Conservation (phyloP, 306 rosid genomes). For the Trichosanthes truncata region DNA sequence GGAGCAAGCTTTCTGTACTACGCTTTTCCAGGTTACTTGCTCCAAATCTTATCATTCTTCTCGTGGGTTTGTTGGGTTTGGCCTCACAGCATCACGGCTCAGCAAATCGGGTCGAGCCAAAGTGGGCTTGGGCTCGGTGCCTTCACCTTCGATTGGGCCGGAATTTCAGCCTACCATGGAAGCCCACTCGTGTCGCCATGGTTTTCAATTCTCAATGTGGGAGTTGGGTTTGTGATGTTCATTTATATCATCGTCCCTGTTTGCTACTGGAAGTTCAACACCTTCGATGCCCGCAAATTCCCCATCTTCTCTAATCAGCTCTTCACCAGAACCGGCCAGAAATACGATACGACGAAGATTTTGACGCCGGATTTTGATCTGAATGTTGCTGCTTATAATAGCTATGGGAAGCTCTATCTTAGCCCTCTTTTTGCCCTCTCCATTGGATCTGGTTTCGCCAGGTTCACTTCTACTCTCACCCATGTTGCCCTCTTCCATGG, state of each 20-base stretch:
- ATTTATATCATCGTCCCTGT: constrained; percentile 77
- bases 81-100: constrained; percentile 89
- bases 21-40: constrained; percentile 82
- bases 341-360: constrained; percentile 81
- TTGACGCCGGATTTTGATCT: constrained; percentile 63
- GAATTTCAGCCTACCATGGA: constrained; percentile 94
- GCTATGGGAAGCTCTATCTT: constrained; percentile 84
- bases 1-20: constrained; percentile 67
- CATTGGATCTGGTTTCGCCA: constrained; percentile 88
- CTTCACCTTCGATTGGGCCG: constrained; percentile 96
- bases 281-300: constrained; percentile 85
- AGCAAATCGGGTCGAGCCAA: constrained; percentile 84
- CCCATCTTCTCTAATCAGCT: constrained; percentile 89
- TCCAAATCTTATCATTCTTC: constrained; percentile 74
- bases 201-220: constrained; percentile 83
- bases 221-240: constrained; percentile 83
- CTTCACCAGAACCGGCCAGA: constrained; percentile 49
- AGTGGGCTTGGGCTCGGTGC: constrained; percentile 90
- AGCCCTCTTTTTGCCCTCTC: constrained; percentile 96
- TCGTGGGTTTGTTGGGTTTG: constrained; percentile 98
- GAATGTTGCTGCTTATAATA: constrained; percentile 56
- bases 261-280: constrained; percentile 88
- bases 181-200: constrained; percentile 93
- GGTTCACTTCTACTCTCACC: constrained; percentile 87
- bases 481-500: constrained; percentile 92